Percentiles rank a stretch among this genome's conserved stretches.
These are phyloP conservation scores for Eucalyptus microcorys DNA, from an alignment of 345 rosid genomes.

Conservation along the genomic window DNA sequence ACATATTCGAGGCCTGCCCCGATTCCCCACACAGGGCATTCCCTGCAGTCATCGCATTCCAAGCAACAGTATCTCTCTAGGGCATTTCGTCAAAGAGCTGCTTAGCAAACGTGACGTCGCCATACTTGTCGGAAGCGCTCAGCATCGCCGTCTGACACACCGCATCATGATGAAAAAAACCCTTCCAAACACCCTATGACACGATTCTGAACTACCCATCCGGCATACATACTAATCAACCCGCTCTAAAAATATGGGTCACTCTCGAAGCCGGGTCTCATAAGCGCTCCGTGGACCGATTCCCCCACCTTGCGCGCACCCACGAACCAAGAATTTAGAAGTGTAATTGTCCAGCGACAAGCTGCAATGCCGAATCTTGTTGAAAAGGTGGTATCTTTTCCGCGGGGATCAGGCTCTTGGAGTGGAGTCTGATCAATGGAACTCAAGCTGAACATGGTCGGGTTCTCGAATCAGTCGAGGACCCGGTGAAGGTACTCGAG, in stretches of 20 bases:
- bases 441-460: slow-evolving; percentile 40
- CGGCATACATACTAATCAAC: slow-evolving; percentile 36
- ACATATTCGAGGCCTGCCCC: slow-evolving; percentile 27
- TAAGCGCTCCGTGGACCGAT: slow-evolving; percentile 21
- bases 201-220: slow-evolving; percentile 24
- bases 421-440: slow-evolving; percentile 46
- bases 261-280: slow-evolving; percentile 31
- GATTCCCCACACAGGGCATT: slow-evolving; percentile 35
- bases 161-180: slow-evolving; percentile 25
- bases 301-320: slow-evolving; percentile 22
- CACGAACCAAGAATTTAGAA: slow-evolving; percentile 41
- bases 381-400: slow-evolving; percentile 25
- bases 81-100: slow-evolving; percentile 49
- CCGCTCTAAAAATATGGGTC: slow-evolving; percentile 50
- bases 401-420: slow-evolving; percentile 24
- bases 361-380: slow-evolving; percentile 10
- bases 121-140: slow-evolving; percentile 51
- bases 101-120: slow-evolving; percentile 27
- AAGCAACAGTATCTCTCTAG: slow-evolving; percentile 21
- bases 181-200: slow-evolving; percentile 20
- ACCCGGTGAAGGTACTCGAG: slow-evolving; percentile 26
- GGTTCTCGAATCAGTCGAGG: slow-evolving; percentile 25
- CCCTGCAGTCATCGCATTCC: slow-evolving; percentile 52
- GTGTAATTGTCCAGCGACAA: slow-evolving; percentile 46
- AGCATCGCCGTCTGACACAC: slow-evolving; percentile 50